Evolutionary conservation across 1,284 basidiomycete genomes (phyloP).

Genomic region (Hemileia vastatrix): DNA sequence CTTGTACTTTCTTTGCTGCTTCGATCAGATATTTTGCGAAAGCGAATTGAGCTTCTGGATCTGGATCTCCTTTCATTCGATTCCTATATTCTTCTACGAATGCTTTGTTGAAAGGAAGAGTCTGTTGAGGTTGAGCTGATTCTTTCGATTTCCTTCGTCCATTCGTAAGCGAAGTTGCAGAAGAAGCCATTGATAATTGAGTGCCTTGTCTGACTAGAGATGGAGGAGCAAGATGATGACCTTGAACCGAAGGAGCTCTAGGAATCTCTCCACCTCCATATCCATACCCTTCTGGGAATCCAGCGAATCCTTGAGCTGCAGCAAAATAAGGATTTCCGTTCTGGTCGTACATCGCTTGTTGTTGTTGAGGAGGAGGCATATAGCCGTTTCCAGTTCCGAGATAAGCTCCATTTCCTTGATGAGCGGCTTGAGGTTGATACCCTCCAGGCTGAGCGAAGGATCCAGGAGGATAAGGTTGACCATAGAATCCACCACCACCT

Average conservation of each 20-base stretch:
- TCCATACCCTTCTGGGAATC: slow-evolving; percentile 26
- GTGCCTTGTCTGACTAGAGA: not conserved
- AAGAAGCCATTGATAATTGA: not conserved
- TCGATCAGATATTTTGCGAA: slow-evolving; percentile 98
- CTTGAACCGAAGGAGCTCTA: not conserved
- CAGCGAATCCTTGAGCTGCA: slow-evolving; percentile 28
- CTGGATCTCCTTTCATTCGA: slow-evolving; percentile 93
- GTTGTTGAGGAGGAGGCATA: not conserved
- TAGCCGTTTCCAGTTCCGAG: not conserved
- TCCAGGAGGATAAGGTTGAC: not conserved
- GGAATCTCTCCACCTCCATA: not conserved
- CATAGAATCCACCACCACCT: not conserved
- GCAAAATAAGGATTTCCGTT: slow-evolving; percentile 34
- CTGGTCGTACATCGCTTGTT: slow-evolving; percentile 14
- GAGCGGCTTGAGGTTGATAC: not conserved
- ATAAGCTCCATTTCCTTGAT: not conserved
- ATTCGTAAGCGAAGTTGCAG: not conserved
- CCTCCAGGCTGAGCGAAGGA: not conserved
- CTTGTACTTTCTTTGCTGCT: slow-evolving; percentile 70
- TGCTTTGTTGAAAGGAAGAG: slow-evolving; percentile 61
- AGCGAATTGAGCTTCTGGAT: slow-evolving; percentile 95
- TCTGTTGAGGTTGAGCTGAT: slow-evolving; percentile 28
- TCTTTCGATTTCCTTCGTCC: not conserved
- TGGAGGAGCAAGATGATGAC: not conserved
- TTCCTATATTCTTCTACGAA: slow-evolving; percentile 95